Evolutionary conservation across 345 rosid genomes (phyloP).

Genomic region (Gossypium raimondii): DNA sequence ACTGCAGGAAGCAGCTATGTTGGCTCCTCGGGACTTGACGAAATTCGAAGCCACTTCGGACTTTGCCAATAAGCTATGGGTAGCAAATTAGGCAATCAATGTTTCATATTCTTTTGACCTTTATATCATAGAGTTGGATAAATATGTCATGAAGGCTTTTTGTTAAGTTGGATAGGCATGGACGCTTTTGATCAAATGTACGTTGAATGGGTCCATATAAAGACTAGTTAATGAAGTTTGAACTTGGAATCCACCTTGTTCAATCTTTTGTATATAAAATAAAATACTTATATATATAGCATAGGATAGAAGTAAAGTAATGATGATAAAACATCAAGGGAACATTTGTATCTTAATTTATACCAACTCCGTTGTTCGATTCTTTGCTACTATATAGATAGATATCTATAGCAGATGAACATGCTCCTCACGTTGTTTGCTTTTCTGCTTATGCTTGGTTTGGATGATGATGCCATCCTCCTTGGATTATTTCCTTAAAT

Average conservation of each 20-base stretch:
- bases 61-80: not conserved
- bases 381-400: not conserved
- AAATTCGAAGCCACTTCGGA: not conserved
- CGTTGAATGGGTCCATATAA: not conserved
- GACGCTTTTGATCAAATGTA: not conserved
- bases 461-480: no score
- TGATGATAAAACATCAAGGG: not conserved
- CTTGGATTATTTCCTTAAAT: no score
- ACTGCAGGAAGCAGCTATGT: not conserved
- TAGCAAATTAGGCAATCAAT: not conserved
- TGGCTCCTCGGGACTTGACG: not conserved
- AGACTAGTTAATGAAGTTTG: not conserved
- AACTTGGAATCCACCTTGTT: not conserved
- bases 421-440: no score
- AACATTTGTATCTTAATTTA: not conserved
- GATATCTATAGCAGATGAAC: not conserved
- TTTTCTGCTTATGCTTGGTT: no score
- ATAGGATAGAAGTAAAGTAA: not conserved
- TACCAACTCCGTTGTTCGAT: not conserved
- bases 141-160: not conserved
- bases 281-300: not conserved
- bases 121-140: not conserved
- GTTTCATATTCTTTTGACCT: not conserved
- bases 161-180: not conserved
- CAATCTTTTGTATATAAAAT: not conserved